Base-by-base conservation (phyloP, 306 rosid genomes). In the Delonix regia region DNA sequence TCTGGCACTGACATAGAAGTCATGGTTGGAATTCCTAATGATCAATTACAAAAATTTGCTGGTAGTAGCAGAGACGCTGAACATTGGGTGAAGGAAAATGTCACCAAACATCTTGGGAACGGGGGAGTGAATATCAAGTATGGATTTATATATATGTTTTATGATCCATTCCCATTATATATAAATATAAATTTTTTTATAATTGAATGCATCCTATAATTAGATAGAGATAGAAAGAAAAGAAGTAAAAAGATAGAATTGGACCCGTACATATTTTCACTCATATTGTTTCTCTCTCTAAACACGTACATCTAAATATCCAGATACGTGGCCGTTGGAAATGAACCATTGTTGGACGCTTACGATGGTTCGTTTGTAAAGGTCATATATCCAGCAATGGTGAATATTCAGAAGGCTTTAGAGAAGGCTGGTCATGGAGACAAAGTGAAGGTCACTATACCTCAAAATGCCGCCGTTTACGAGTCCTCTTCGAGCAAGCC, bases 401-500 rank as follows among this genome's bases (percentile, higher is more conserved):
- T 82, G 76, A 88, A 95, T 67, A 68, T 95, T 75, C 97, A 92
- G 22, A 86, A 74, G 57, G 97, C 99, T 33, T 5, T 92, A 15
- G 63, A 83, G 30, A 86, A 80, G 22, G 87, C 91, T 21, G 94
- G 97, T 19, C 30, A 48, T 0, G 91, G 87, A 27, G 70, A 75
- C 74, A 80, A 77, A 82, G 53, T 95, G 63, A 95, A 92, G 57
- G 93, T 85, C 48, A 83, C 92, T 0, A 66, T 88, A 0, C 96
- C 99, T 8, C 83, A 89, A 39, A 92, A 95, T 62, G 97, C 95
- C 5, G 99, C 92, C 73, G 97, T 92, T 2, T 95, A 92, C 6
- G 89, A 87, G 4, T 86, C 99, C 0, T 0, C 1, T 1, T 70
- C 97, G 41, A 15, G 81, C 70, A 87, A 72, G 10, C 99, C 99